A percentile compares a stretch with the other conserved stretches of the same genome.
These are phyloP conservation scores for Talaromyces pinophilus DNA, from an alignment of 2,329 filamentous ascomycete species.

Conservation along the genomic window DNA sequence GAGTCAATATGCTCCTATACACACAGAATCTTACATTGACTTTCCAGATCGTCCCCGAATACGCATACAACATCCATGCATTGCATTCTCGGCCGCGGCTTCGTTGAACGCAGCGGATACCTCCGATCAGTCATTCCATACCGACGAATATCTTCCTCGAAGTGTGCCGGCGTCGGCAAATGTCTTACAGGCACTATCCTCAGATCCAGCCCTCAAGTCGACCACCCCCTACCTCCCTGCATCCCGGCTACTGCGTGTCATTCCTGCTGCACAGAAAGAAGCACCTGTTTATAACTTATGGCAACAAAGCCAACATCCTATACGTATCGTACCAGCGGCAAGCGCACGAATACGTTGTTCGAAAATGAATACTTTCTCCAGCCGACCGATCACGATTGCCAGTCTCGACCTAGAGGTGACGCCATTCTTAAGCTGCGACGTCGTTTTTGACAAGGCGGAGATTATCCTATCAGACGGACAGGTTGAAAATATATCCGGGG, in stretches of 20 bases:
- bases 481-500: conserved; percentile 46
- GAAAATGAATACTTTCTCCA: conserved; percentile 46
- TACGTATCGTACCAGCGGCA: conserved; percentile 57
- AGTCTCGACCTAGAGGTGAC: conserved; percentile 59
- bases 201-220: conserved; percentile 50
- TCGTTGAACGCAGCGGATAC: conserved; percentile 48
- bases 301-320: conserved; percentile 55
- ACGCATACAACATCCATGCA: conserved; percentile 57
- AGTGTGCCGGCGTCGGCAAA: conserved; percentile 59
- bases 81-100: conserved; percentile 56
- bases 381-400: conserved; percentile 52
- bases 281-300: conserved; percentile 56
- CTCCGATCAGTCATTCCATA: conserved; percentile 37
- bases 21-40: background rate
- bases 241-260: conserved; percentile 58
- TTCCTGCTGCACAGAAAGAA: conserved; percentile 53
- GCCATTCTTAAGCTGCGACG: conserved; percentile 52
- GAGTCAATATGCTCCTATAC: conserved; percentile 24
- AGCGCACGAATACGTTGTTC: conserved; percentile 60
- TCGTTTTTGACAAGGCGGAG: conserved; percentile 52
- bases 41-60: conserved; percentile 47
- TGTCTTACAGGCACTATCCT: conserved; percentile 57
- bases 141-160: conserved; percentile 57
- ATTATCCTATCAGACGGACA: conserved; percentile 51
- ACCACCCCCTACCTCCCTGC: conserved; percentile 59